Base-by-base conservation (phyloP, 768 basidiomycete genomes). In the Amylocystis lapponica region DNA sequence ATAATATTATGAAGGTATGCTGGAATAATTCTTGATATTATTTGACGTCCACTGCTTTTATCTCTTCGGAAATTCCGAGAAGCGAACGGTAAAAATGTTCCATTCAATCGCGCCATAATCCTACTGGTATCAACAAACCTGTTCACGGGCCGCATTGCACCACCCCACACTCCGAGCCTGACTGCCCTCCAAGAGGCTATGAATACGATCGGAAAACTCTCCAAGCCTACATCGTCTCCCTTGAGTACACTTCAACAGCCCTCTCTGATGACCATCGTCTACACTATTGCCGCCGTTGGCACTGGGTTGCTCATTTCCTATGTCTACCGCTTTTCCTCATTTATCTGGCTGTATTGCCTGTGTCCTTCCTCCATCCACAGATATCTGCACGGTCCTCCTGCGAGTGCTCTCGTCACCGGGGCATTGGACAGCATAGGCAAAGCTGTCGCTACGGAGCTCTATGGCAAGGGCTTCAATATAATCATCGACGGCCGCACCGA, bases 371-470 rank as follows among this genome's bases (percentile, higher is more conserved):
- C 37, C 12, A 35, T 52, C n/a, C 38, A 46, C 20, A 36, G 45
- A 7, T 59, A 45, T 39, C 50, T 52, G 4, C 54, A 57, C 26
- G 56, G 58, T 14, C n/a, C 38, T 10, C 46, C 58, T 1, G 32
- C 32, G 19, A 57, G 54, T 36, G 58, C 56, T 1, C 39, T 59
- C 32, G 43, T 59, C 27, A 59, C 58, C 0, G 56, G 56, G 2
- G 56, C 58, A 1, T 48, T 54, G 11, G 58, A 59, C 42, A 56
- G 58, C 12, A 59, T 59, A 4, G 58, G 58, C 25, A 57, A 55
- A 34, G 47, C 46, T 1, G 36, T 49, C 10, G 54, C 56, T 4
- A 45, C 37, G 3, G 54, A 59, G 48, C 51, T 59, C 20, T 55
- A 54, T 44, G 38, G 20, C 11, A 40, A 36, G 11, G 58, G 58